Percentiles rank a stretch among this genome's conserved stretches.
Evolutionary conservation across 176 grass and related monocot species (phyloP).

Genomic region (Elymus sibiricus): DNA sequence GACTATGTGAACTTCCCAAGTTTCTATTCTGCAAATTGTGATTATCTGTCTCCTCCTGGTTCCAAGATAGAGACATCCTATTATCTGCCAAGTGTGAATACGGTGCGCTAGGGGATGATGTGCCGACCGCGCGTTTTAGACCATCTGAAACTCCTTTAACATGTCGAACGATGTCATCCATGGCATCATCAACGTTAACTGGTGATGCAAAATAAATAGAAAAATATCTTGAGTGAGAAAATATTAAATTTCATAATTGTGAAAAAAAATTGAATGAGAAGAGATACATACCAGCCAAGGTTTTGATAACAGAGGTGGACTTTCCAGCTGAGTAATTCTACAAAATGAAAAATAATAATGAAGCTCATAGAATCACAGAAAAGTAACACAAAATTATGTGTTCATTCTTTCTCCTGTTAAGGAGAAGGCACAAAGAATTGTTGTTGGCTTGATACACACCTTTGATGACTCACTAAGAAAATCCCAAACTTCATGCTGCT

Average conservation of each 20-base stretch:
- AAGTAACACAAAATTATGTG: neutral
- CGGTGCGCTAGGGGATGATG: slow-evolving; percentile 44
- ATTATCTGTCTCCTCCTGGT: slow-evolving; percentile 59
- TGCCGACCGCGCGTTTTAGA: slow-evolving; percentile 56
- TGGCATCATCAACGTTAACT: slow-evolving; percentile 98
- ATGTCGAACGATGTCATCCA: slow-evolving; percentile 97
- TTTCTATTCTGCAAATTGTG: slow-evolving; percentile 40
- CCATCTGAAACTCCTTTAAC: slow-evolving; percentile 97
- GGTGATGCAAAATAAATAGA: slow-evolving; percentile 34
- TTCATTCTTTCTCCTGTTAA: slow-evolving; percentile 6
- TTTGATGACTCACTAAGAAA: slow-evolving; percentile 88
- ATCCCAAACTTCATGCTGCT: slow-evolving; percentile 98
- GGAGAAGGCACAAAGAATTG: slow-evolving; percentile 15
- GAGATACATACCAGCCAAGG: slow-evolving; percentile 67
- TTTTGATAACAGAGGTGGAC: slow-evolving; percentile 93
- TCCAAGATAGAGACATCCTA: slow-evolving; percentile 66
- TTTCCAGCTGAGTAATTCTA: slow-evolving; percentile 99
- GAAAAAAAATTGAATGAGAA: neutral
- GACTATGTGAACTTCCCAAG: slow-evolving; percentile 54
- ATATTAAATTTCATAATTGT: slow-evolving; percentile 19
- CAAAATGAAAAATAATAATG: slow-evolving; percentile 23
- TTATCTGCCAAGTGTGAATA: slow-evolving; percentile 42
- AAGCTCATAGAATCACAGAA: slow-evolving; percentile 20
- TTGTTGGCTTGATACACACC: slow-evolving; percentile 36
- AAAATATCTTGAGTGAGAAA: slow-evolving; percentile 11